Base-by-base conservation (phyloP, 148 eudicot genomes). In the Rhododendron ovatum region DNA sequence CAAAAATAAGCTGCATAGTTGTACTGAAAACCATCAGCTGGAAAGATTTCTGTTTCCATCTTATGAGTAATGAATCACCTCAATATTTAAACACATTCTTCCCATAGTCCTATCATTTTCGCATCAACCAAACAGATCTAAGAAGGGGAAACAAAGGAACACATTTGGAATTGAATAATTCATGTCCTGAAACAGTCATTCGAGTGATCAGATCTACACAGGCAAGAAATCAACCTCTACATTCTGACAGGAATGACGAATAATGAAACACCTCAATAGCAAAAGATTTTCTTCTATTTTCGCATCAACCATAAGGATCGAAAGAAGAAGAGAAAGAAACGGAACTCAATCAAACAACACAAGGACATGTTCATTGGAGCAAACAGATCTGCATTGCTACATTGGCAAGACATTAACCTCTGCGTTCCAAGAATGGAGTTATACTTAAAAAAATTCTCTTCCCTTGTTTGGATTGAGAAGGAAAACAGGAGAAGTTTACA, bases 221-320 rank as follows among this genome's bases (percentile, higher is more conserved):
- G 48, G 35, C 45, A 28, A 51, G 45, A 53, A n/a, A n/a, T 55
- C 22, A 89, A 95, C 98, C 95, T 89, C n/a, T 89, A 91, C 95
- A 94, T 96, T 37, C 95, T 96, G 59, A 95, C 75, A 82, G 30
- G 73, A 65, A 65, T 65, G 33, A 65, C 4, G 30, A n/a, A 24
- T 24, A 65, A 63, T n/a, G 33, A 65, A 65, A 26, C 28, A 65
- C 12, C 73, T 9, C 13, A n/a, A 65, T 26, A 24, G 30, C 30
- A 18, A 59, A 65, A n/a, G 12, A 26, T n/a, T 47, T 9, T 65
- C 71, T 3, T 65, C 11, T 9, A 65, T 65, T 65, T 65, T 65
- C 0, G 13, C 71, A 65, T 57, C 24, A 57, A 57, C 63, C 17
- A 57, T 14, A 57, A n/a, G 20, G 24, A n/a, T 24, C 9, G 33